A percentile compares a stretch with the other conserved stretches of the same genome.
These are phyloP conservation scores for Diplodia intermedia DNA, from an alignment of 2,329 filamentous ascomycete genomes.

Conservation along the genomic window DNA sequence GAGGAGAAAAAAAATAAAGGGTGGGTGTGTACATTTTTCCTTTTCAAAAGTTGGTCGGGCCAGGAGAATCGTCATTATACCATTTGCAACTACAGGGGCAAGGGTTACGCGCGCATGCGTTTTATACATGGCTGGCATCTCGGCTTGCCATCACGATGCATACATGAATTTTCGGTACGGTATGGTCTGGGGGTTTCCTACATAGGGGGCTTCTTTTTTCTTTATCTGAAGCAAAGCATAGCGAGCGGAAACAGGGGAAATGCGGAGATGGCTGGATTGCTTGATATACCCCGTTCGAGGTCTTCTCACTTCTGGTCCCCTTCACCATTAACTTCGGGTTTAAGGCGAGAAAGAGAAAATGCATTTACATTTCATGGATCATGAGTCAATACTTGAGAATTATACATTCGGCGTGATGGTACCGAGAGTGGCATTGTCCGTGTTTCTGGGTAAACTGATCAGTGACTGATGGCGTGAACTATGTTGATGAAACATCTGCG, in stretches of 20 bases:
- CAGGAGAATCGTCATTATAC: not conserved
- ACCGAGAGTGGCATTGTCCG: not conserved
- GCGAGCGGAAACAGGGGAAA: slow-evolving; percentile 10
- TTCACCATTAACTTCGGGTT: not conserved
- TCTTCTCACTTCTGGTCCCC: not conserved
- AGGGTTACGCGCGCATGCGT: not conserved
- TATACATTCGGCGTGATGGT: not conserved
- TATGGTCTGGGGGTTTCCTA: not conserved
- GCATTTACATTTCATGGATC: not conserved
- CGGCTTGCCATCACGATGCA: slow-evolving; percentile 1
- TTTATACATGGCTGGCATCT: not conserved
- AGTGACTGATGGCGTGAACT: not conserved
- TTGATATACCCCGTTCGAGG: slow-evolving; percentile 29
- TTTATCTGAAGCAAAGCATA: slow-evolving; percentile 14
- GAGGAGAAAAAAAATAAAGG: not conserved
- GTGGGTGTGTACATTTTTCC: not conserved
- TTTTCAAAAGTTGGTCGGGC: not conserved
- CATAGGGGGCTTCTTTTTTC: not conserved
- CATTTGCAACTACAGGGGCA: not conserved
- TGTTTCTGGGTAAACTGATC: too few species aligned
- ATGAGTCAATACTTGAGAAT: not conserved
- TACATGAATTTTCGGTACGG: not conserved
- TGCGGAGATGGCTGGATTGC: slow-evolving; percentile 27
- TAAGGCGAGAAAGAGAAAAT: slow-evolving; percentile 2
- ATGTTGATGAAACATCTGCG: not conserved